Evolutionary conservation across 2,329 filamentous ascomycete species (phyloP), one percentile per base, ranked within the genome.

Genomic region (Pseudopyrenochaeta lycopersici): DNA sequence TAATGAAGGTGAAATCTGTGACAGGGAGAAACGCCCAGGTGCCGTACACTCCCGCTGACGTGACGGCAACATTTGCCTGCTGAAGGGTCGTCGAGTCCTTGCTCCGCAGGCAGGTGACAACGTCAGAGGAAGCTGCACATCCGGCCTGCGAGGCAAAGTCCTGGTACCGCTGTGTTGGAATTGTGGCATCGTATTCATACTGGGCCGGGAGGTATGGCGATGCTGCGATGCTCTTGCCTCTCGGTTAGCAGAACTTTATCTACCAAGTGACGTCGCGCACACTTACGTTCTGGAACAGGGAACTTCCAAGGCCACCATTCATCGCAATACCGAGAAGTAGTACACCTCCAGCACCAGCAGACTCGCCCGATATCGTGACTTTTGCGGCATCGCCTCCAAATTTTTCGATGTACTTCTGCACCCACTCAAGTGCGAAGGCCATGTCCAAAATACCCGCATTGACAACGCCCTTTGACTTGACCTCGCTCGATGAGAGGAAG

Each of bases 181-280:
- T 66, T 7, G 70, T 67, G 14, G 78, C 80, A 42, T 80, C 71
- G 60, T 79, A 84, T 14, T 72, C 71, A 63, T 84, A 84, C 57
- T 85, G 81, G 46, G 81, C 80, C 0, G 84, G 82, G 11, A 84
- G 75, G 58, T 84, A 87, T 1, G 84, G 83, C 9, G 76, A 80
- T 2, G 76, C 75, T 6, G 80, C 44, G n/a, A 66, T 54, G 9
- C 52, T 45, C 56, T 65, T 27, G 10, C n/a, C n/a, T 4, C 7
- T 17, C 0, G 2, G 47, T 58, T 33, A 60, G 35, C 3, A n/a
- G n/a, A n/a, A 14, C n/a, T n/a, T n/a, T n/a, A n/a, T n/a, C n/a
- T n/a, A n/a, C n/a, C n/a, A 33, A 33, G 15, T 33, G 12, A 11
- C 4, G 2, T 33, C 7, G 4, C n/a, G n/a, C n/a, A 21, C 7